Percentiles rank a stretch among this genome's conserved stretches.
phyloP scores from a whole-genome alignment of 768 basidiomycete species.

The Chalciporus pseudorubinellus region DNA sequence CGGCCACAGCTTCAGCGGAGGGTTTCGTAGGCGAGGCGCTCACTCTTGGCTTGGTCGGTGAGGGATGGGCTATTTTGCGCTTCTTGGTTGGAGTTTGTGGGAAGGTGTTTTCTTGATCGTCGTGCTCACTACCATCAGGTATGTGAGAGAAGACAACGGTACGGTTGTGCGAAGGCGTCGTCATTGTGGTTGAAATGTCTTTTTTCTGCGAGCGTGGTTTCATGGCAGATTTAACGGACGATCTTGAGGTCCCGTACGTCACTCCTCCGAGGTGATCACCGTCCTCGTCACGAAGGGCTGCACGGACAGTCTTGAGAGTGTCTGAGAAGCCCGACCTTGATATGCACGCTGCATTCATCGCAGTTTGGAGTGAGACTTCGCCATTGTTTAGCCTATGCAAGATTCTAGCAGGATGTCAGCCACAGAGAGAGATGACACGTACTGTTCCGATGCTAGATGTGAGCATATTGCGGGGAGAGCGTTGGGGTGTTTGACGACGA shows the following conservation, averaged over 20 bases:
- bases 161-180: no score
- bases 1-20: background rate
- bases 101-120: no score
- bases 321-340: constrained; percentile 18
- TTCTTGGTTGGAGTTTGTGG: constrained; percentile 48
- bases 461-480: constrained; percentile 31
- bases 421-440: constrained; percentile 1
- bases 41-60: constrained; percentile 12
- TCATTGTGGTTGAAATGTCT: no score
- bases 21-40: constrained; percentile 12
- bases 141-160: no score
- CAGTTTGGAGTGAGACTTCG: constrained; percentile 30
- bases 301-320: constrained; percentile 22
- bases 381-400: constrained; percentile 21
- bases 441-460: constrained; percentile 33
- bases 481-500: constrained; percentile 20
- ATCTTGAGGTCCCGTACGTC: constrained; percentile 32
- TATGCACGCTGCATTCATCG: constrained; percentile 25
- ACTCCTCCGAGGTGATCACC: background rate
- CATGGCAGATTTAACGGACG: no score
- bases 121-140: no score
- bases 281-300: constrained; percentile 14
- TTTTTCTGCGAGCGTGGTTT: no score
- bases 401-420: background rate
- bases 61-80: constrained; percentile 29